A percentile compares a stretch with the other conserved stretches of the same genome.
Conservation (phyloP, 805 yeast genomes). For the Starmerella floricola region DNA sequence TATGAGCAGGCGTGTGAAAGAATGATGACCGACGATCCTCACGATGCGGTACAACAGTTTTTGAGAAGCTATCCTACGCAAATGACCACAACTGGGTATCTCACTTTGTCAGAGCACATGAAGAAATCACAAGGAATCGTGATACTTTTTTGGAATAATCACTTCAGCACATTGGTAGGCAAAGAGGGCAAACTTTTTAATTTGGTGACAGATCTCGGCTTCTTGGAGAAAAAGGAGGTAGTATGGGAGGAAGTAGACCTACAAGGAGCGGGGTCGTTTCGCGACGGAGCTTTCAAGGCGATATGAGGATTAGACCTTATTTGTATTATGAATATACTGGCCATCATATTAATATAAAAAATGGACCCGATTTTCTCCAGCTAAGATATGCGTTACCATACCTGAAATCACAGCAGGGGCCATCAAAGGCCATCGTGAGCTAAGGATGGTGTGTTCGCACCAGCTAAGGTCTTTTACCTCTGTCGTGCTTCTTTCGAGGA, state of each 20-base stretch:
- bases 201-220: slow-evolving; percentile 67
- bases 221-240: slow-evolving; percentile 35
- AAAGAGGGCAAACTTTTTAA: slow-evolving; percentile 40
- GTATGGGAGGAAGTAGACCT: slow-evolving; percentile 76
- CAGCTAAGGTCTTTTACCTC: too few species aligned
- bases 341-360: too few species aligned
- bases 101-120: too few species aligned
- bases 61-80: slow-evolving; percentile 59
- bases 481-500: too few species aligned
- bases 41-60: slow-evolving; percentile 37
- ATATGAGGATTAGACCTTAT: too few species aligned
- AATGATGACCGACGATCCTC: slow-evolving; percentile 44
- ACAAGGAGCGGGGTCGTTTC: slow-evolving; percentile 62
- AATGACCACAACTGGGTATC: slow-evolving; percentile 56
- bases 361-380: too few species aligned
- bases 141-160: slow-evolving; percentile 81
- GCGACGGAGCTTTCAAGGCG: slow-evolving; percentile 39
- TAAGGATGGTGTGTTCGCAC: too few species aligned
- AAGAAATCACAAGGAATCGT: slow-evolving; percentile 31
- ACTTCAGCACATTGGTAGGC: slow-evolving; percentile 56
- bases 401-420: too few species aligned
- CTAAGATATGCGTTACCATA: too few species aligned
- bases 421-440: too few species aligned
- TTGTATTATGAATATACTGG: too few species aligned
- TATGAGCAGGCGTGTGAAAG: slow-evolving; percentile 45